Evolutionary conservation across 805 yeast genomes (phyloP).

Genomic region (Saccharomyces kudriavzevii): DNA sequence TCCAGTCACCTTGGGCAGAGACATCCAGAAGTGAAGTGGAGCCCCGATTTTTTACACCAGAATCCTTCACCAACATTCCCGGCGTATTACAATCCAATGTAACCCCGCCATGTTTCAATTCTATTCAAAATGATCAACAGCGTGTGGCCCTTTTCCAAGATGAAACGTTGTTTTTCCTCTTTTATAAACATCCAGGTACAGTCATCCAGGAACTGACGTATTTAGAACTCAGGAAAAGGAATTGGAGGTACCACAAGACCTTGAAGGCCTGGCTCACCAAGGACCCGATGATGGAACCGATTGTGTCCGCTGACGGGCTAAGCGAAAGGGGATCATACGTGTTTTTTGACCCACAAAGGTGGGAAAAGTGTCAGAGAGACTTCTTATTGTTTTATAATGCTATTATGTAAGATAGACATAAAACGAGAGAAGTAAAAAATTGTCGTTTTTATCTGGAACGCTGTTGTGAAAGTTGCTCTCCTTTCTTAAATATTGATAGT

Average conservation of each 20-base stretch:
- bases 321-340: constrained; percentile 90
- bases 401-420: constrained; percentile 37
- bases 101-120: constrained; percentile 28
- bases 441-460: not conserved
- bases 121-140: constrained; percentile 33
- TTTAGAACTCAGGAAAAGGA: constrained; percentile 78
- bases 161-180: constrained; percentile 87
- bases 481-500: not conserved
- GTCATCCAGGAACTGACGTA: constrained; percentile 91
- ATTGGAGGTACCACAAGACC: constrained; percentile 96
- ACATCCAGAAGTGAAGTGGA: constrained; percentile 85
- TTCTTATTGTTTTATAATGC: constrained; percentile 54
- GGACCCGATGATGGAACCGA: constrained; percentile 82
- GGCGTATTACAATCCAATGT: constrained; percentile 24
- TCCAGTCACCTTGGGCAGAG: constrained; percentile 94
- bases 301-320: constrained; percentile 59
- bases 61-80: constrained; percentile 37
- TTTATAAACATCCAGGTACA: constrained; percentile 89
- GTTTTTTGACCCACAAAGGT: constrained; percentile 88
- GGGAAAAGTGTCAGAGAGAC: constrained; percentile 87
- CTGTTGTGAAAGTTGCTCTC: not conserved
- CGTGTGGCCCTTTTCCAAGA: constrained; percentile 65
- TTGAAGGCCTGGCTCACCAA: constrained; percentile 95
- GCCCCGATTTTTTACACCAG: constrained; percentile 67
- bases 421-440: not conserved